These are phyloP conservation scores for Solanum lycopersicoides DNA, from an alignment of 257 asterid species.

Conservation along the genomic window DNA sequence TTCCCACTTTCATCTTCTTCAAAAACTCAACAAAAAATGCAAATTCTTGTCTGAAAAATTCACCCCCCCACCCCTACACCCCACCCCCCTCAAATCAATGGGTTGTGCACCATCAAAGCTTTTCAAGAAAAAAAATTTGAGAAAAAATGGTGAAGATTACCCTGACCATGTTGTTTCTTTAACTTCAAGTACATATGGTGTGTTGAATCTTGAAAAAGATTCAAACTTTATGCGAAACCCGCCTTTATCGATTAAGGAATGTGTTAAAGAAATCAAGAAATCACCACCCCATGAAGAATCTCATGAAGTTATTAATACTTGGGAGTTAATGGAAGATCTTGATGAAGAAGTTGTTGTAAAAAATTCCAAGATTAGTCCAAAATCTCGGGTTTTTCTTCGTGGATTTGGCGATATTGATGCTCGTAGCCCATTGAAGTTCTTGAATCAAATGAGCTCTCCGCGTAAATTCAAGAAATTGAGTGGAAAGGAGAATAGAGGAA, in stretches of 20 bases:
- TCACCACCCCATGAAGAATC: slow-evolving; percentile 45
- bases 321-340: slow-evolving; percentile 96
- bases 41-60: neutral
- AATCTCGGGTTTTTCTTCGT: slow-evolving; percentile 31
- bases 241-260: neutral
- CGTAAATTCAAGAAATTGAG: slow-evolving; percentile 39
- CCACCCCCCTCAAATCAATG: slow-evolving; percentile 31
- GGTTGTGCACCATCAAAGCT: slow-evolving; percentile 80
- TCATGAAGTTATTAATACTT: slow-evolving; percentile 65
- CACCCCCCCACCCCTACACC: neutral
- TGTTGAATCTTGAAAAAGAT: slow-evolving; percentile 52
- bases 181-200: slow-evolving; percentile 85
- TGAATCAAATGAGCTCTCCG: slow-evolving; percentile 68
- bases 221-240: neutral
- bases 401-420: slow-evolving; percentile 31
- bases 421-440: slow-evolving; percentile 62
- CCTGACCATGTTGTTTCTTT: slow-evolving; percentile 68
- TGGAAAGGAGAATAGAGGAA: slow-evolving; percentile 68
- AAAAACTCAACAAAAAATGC: slow-evolving; percentile 4
- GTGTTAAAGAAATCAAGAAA: slow-evolving; percentile 17
- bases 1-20: neutral
- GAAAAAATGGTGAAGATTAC: slow-evolving; percentile 18
- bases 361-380: slow-evolving; percentile 45
- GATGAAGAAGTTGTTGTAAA: slow-evolving; percentile 46
- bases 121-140: slow-evolving; percentile 17